These are phyloP conservation scores for Drosera capensis DNA, from an alignment of 148 eudicot genomes.

Conservation along the genomic window DNA sequence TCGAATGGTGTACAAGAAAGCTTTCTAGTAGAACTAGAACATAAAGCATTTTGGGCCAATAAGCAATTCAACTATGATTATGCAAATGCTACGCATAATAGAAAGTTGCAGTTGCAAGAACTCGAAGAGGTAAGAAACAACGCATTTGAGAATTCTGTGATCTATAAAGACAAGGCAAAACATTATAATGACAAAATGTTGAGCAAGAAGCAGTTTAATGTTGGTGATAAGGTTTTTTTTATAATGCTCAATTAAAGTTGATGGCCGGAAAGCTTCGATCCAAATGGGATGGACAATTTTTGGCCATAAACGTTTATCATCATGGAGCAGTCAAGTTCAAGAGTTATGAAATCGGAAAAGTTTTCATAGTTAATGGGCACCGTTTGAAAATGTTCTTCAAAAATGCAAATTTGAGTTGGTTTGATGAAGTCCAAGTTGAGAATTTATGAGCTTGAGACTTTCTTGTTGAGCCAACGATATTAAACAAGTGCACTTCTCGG, in stretches of 20 bases:
- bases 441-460: not conserved
- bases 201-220: too few relatives aligned
- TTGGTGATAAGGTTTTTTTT: not conserved
- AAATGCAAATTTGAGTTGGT: not conserved
- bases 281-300: not conserved
- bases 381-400: conserved; percentile 8
- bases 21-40: not conserved
- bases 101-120: too few relatives aligned
- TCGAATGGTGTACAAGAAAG: not conserved
- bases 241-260: not conserved
- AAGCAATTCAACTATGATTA: too few relatives aligned
- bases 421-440: too few relatives aligned
- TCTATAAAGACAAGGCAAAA: not conserved
- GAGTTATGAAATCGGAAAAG: not conserved
- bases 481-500: too few relatives aligned
- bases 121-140: too few relatives aligned
- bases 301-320: not conserved
- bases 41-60: too few relatives aligned
- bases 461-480: not conserved
- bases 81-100: too few relatives aligned
- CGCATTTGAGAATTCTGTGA: too few relatives aligned
- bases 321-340: not conserved
- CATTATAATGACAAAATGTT: not conserved
- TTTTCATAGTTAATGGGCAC: conserved; percentile 14
- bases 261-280: not conserved